phyloP scores from a whole-genome alignment of 202 grass and related monocot species.

The Zoysia matrella region DNA sequence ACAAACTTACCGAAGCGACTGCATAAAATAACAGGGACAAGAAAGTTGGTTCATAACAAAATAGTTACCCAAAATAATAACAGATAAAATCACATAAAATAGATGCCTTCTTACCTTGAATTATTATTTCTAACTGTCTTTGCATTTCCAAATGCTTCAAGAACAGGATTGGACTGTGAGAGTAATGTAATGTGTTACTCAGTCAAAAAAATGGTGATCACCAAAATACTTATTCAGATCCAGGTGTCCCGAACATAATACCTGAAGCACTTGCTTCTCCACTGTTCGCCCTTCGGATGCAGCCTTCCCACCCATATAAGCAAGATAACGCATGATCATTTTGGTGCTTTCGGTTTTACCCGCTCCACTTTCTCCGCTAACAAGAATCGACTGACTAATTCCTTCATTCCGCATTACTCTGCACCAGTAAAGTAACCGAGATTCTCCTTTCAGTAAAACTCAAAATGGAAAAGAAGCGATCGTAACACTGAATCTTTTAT shows the following conservation, averaged over 20 bases:
- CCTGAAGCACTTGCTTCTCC: constrained; percentile 93
- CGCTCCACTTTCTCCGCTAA: constrained; percentile 95
- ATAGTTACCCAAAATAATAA: constrained; percentile 27
- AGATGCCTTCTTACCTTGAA: constrained; percentile 74
- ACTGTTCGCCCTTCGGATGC: constrained; percentile 74
- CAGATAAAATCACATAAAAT: constrained; percentile 17
- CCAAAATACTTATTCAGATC: neutral
- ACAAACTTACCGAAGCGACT: constrained; percentile 96
- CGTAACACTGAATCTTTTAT: neutral
- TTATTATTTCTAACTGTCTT: constrained; percentile 80
- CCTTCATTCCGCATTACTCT: constrained; percentile 86
- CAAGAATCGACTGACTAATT: constrained; percentile 77
- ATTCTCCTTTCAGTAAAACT: constrained; percentile 33
- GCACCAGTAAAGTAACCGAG: constrained; percentile 35
- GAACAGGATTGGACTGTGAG: constrained; percentile 95
- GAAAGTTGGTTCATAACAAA: constrained; percentile 43
- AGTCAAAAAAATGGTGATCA: constrained; percentile 26
- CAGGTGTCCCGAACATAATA: constrained; percentile 44
- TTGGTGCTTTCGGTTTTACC: constrained; percentile 97
- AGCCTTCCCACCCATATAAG: constrained; percentile 86
- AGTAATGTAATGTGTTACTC: constrained; percentile 33
- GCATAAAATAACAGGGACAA: constrained; percentile 32
- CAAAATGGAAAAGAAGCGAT: constrained; percentile 13
- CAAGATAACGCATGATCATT: constrained; percentile 97
- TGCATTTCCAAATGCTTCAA: constrained; percentile 76